phyloP scores from a whole-genome alignment of 1,139 yeast genomes.

The Arxiozyma heterogenica region DNA sequence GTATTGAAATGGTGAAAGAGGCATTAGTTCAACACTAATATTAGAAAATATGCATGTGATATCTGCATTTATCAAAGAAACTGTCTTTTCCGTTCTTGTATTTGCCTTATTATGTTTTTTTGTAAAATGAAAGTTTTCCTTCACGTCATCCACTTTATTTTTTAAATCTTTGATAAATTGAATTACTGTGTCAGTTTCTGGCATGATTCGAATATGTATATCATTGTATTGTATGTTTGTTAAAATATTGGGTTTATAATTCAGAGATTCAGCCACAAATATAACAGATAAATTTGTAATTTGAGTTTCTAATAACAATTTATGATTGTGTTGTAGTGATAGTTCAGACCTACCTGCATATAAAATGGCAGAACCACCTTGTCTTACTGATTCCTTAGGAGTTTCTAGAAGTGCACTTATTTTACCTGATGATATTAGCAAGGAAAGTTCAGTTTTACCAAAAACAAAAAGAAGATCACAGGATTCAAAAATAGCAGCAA shows the following conservation, averaged over 20 bases:
- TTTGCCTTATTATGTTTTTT: background rate
- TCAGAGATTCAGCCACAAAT: slow-evolving; percentile 16
- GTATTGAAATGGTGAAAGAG: slow-evolving; percentile 19
- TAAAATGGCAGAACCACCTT: slow-evolving; percentile 19
- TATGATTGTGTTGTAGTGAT: slow-evolving; percentile 15
- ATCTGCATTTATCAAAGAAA: slow-evolving; percentile 7
- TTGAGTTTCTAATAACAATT: slow-evolving; percentile 16
- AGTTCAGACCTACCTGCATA: slow-evolving; percentile 18
- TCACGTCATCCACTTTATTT: slow-evolving; percentile 8
- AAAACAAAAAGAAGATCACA: slow-evolving; percentile 19
- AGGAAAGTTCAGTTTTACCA: slow-evolving; percentile 23
- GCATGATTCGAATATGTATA: slow-evolving; percentile 18
- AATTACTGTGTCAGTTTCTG: slow-evolving; percentile 16
- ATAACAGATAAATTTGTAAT: slow-evolving; percentile 15
- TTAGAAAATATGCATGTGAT: slow-evolving; percentile 15
- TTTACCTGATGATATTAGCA: slow-evolving; percentile 27
- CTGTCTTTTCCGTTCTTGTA: background rate
- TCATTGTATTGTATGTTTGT: slow-evolving; percentile 15
- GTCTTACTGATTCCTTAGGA: slow-evolving; percentile 16
- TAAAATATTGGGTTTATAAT: slow-evolving; percentile 13
- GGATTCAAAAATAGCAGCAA: slow-evolving; percentile 15
- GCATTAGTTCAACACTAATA: slow-evolving; percentile 22
- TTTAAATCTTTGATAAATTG: slow-evolving; percentile 13
- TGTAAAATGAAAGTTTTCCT: slow-evolving; percentile 6
- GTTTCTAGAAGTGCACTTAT: slow-evolving; percentile 18